Evolutionary conservation across 768 basidiomycete genomes (phyloP), one percentile per base, ranked within the genome.

Genomic region (Lactarius pseudohatsudake): DNA sequence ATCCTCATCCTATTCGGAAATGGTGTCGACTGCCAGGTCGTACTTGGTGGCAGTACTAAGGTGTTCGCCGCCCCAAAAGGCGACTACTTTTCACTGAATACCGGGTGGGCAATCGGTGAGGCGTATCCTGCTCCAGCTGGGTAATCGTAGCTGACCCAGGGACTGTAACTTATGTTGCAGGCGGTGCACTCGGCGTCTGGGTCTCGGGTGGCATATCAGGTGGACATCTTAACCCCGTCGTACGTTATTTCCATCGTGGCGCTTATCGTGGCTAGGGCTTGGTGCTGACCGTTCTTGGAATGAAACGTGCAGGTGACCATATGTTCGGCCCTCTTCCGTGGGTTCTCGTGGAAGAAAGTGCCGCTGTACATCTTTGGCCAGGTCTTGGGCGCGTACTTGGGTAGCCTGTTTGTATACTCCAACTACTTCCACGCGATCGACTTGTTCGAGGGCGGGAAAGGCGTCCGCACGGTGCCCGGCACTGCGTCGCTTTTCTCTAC

Each of bases 271-370:
- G 22, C 8, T 18, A 26, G 16, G 10, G 13, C 26, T 34, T 56
- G 6, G 4, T 15, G 4, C 22, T 18, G 22, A 64, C 36, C 32
- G 16, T 16, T 11, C 43, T 22, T 18, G 26, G 0, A 41, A 13
- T 50, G 47, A 7, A 11, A 3, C 18, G 28, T 15, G 32, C 40
- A 87, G 86, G 82, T 92, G 41, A 93, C 91, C n/a, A 75, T 93
- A 55, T 81, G 85, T 11, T 72, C 92, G 43, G 89, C 88, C 4
- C 79, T 84, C 2, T 85, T 86, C 75, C 85, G 91, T 69, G 81
- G 81, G 50, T 92, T 94, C 75, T 89, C 91, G 1, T 89, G 89
- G 87, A 82, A 81, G 70, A 92, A 93, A 74, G 91, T 91, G 0
- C 91, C 91, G 0, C 79, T 70, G 22, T 91, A 86, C 73, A 83